Evolutionary conservation across 176 grass and related monocot genomes (phyloP).

Genomic region (Bromus sterilis): DNA sequence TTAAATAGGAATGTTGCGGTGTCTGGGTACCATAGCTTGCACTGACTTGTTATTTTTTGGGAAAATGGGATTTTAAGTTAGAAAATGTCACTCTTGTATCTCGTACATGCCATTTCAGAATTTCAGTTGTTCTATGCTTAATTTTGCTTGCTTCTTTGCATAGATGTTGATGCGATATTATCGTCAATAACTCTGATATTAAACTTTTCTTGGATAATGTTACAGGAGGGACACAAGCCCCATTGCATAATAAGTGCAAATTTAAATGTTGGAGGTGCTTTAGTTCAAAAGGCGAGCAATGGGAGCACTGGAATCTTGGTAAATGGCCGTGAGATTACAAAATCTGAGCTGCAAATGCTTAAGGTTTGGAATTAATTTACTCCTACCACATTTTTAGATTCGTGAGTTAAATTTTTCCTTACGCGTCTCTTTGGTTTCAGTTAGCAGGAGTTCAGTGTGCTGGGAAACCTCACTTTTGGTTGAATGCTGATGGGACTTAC

Average conservation of each 20-base stretch:
- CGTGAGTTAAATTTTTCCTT: neutral
- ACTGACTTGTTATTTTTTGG: neutral
- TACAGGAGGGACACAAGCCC: constrained; percentile 88
- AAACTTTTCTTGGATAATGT: constrained; percentile 3
- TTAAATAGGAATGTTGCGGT: neutral
- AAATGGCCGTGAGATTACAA: constrained; percentile 96
- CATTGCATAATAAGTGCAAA: constrained; percentile 80
- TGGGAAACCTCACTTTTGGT: constrained; percentile 98
- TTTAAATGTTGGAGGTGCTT: constrained; percentile 65
- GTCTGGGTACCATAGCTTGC: neutral
- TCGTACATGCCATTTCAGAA: neutral
- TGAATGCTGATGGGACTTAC: constrained; percentile 95
- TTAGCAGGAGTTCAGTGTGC: constrained; percentile 97
- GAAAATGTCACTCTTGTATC: neutral
- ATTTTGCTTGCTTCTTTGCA: constrained; percentile 3
- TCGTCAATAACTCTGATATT: neutral
- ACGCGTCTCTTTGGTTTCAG: constrained; percentile 36
- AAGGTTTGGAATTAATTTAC: constrained; percentile 50
- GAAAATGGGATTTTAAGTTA: neutral
- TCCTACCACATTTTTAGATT: neutral
- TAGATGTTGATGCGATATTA: neutral
- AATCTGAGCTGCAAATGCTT: constrained; percentile 87
- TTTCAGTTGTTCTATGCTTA: neutral
- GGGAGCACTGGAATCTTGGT: constrained; percentile 84
- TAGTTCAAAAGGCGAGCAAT: constrained; percentile 75